These are phyloP conservation scores for Nitzschia sp. DNA, from an alignment of 108 stramenopile genomes.

Conservation along the genomic window DNA sequence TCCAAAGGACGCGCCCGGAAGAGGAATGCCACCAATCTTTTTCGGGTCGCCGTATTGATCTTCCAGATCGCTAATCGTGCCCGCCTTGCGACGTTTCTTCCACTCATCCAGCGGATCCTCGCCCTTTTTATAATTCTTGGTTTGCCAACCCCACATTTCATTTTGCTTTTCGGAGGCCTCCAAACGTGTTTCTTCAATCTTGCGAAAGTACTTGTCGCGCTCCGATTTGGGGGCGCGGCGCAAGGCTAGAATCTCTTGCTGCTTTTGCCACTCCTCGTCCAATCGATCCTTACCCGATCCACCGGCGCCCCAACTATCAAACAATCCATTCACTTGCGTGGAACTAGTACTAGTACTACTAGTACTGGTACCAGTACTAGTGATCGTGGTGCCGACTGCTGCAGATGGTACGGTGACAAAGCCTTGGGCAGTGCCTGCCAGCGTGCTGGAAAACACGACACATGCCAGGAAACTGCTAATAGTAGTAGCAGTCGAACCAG, in stretches of 20 bases:
- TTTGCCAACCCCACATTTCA: slow-evolving; percentile 90
- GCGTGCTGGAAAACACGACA: too few relatives aligned
- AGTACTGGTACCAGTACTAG: too few relatives aligned
- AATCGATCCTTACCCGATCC: slow-evolving; percentile 56
- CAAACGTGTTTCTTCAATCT: slow-evolving; percentile 66
- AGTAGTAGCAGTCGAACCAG: too few relatives aligned
- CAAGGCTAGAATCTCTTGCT: slow-evolving; percentile 73
- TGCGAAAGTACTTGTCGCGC: slow-evolving; percentile 75
- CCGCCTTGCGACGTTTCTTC: slow-evolving; percentile 75
- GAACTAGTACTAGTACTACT: too few relatives aligned
- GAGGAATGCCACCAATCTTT: slow-evolving; percentile 84
- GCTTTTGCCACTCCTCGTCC: slow-evolving; percentile 74
- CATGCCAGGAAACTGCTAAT: too few relatives aligned
- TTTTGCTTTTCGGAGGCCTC: slow-evolving; percentile 70
- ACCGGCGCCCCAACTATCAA: slow-evolving; percentile 47
- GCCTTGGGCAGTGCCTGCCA: too few relatives aligned
- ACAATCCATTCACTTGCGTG: slow-evolving; percentile 34
- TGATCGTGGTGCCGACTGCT: too few relatives aligned
- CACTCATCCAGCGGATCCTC: slow-evolving; percentile 88
- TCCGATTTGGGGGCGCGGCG: slow-evolving; percentile 61
- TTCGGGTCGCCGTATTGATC: slow-evolving; percentile 87
- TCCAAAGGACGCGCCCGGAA: slow-evolving; percentile 84
- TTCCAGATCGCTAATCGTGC: slow-evolving; percentile 79
- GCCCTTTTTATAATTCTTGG: slow-evolving; percentile 73
- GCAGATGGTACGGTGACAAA: too few relatives aligned